A percentile compares a stretch with the other conserved stretches of the same genome.
These are phyloP conservation scores for Sequoiadendron giganteum DNA, from an alignment of 75 land plant species.

Conservation along the genomic window DNA sequence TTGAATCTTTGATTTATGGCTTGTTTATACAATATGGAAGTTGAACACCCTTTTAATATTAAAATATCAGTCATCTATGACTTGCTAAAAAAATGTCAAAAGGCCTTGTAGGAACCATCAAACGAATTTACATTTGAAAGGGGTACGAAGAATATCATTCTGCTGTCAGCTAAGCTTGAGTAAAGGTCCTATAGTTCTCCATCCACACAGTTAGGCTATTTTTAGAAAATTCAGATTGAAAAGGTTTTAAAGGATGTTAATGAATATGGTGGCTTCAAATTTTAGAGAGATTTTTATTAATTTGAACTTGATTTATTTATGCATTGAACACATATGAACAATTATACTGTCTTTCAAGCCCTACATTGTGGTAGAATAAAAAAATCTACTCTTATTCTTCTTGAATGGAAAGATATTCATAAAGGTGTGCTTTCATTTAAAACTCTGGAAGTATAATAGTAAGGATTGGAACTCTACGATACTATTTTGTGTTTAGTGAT, in stretches of 20 bases:
- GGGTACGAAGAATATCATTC: too few species aligned
- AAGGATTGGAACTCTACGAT: not conserved
- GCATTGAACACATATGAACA: not conserved
- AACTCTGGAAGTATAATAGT: not conserved
- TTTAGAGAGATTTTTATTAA: not conserved
- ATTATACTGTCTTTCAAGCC: not conserved
- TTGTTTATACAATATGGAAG: not conserved
- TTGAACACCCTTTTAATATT: not conserved
- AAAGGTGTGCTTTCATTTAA: not conserved
- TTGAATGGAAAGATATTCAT: not conserved
- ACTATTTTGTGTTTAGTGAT: not conserved
- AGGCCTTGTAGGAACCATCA: too few species aligned
- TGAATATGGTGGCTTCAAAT: not conserved
- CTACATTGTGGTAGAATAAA: not conserved
- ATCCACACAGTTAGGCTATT: not conserved
- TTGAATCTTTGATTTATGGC: not conserved
- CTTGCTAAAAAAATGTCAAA: not conserved
- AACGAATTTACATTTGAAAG: too few species aligned
- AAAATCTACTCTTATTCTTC: not conserved
- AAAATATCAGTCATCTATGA: not conserved
- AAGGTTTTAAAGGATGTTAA: not conserved
- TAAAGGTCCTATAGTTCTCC: not conserved
- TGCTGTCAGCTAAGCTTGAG: not conserved
- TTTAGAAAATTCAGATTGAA: not conserved
- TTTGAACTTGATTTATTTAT: not conserved